A percentile compares a stretch with the other conserved stretches of the same genome.
phyloP scores from a whole-genome alignment of 225 moss, liverwort and hornwort species.

The Neckera pumila region DNA sequence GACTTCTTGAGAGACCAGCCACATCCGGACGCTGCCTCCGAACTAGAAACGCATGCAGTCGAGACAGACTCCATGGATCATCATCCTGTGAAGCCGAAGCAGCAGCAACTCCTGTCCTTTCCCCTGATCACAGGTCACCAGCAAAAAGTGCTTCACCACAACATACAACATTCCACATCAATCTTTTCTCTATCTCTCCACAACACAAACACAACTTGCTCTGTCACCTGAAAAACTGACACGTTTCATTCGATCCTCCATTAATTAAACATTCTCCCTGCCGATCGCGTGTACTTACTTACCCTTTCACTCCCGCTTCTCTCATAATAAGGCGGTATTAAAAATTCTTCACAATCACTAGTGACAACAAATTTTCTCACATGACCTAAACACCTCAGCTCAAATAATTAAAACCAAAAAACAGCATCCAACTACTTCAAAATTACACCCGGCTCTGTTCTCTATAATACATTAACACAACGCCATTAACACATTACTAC shows the following conservation, averaged over 20 bases:
- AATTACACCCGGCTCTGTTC: not conserved
- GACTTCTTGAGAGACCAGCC: conserved; percentile 73
- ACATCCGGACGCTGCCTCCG: conserved; percentile 17
- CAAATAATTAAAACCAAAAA: not conserved
- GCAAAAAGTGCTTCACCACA: not conserved
- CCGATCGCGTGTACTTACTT: not conserved
- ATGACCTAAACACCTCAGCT: conserved; percentile 3
- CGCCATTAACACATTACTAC: not conserved
- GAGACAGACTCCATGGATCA: conserved; percentile 36
- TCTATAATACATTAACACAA: not conserved
- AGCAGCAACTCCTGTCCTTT: not conserved
- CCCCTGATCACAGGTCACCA: not conserved
- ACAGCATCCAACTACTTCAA: not conserved
- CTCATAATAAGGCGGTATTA: not conserved
- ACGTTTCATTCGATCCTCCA: not conserved
- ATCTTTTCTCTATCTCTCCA: not conserved
- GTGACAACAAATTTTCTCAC: not conserved
- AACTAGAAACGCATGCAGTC: conserved; percentile 5
- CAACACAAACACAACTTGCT: not conserved
- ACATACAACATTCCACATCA: not conserved
- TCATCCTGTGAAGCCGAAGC: conserved; percentile 12
- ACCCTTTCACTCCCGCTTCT: not conserved
- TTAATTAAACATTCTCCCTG: not conserved
- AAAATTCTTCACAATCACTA: not conserved
- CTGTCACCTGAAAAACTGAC: not conserved